phyloP scores from a whole-genome alignment of 2,329 filamentous ascomycete species.

The Keithomyces neogunnii region DNA sequence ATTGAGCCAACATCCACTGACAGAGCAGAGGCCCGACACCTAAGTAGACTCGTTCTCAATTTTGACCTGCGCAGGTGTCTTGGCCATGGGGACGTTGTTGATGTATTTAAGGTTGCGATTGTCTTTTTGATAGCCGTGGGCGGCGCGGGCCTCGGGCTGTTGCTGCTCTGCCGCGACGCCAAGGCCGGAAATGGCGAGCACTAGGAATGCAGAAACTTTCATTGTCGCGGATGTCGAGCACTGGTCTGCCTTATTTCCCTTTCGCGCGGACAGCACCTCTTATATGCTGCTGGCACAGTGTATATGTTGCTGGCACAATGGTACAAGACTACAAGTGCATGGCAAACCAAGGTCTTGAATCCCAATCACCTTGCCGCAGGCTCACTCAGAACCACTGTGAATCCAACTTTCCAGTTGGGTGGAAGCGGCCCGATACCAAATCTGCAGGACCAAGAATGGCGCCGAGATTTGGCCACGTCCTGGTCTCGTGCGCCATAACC shows the following conservation, averaged over 20 bases:
- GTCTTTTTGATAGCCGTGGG: not conserved
- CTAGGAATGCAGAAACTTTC: not conserved
- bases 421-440: no score
- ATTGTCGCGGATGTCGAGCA: not conserved
- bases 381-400: no score
- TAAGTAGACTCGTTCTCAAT: not conserved
- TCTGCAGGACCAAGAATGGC: no score
- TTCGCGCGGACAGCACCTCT: not conserved
- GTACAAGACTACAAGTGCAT: no score
- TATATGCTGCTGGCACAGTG: not conserved
- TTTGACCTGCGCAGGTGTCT: not conserved
- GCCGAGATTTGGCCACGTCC: no score
- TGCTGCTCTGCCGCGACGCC: conserved; percentile 1
- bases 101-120: conserved; percentile 8
- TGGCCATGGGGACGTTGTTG: conserved; percentile 1
- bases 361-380: no score
- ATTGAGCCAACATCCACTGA: no score
- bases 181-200: conserved; percentile 3
- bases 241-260: not conserved
- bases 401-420: no score
- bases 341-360: no score
- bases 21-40: no score
- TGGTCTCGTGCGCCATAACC: no score
- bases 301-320: not conserved
- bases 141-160: not conserved